Evolutionary conservation across 2,329 filamentous ascomycete species (phyloP), one percentile per base, ranked within the genome.

Genomic region (Beauveria pseudobassiana): DNA sequence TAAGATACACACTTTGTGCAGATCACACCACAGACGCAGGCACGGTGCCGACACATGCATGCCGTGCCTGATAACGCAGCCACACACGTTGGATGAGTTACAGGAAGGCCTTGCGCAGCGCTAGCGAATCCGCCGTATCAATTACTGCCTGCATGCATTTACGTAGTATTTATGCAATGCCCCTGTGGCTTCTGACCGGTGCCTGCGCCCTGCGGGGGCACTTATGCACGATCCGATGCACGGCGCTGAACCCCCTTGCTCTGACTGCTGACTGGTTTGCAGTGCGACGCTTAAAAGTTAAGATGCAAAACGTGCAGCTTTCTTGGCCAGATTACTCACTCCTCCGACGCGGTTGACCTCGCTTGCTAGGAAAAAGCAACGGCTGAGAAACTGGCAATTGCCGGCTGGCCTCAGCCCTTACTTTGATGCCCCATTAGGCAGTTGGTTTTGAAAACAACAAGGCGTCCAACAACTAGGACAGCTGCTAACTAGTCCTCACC

Each of bases 171-270:
- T 18, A 28, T n/a, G 30, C 55, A 38, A 38, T 22, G 34, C 22
- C 18, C 45, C 55, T 58, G 12, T 9, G 30, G 20, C 49, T 48
- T 42, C 34, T 43, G 46, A 18, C 38, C 52, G n/a, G 46, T 48
- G 54, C 38, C 46, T 46, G 52, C 20, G 52, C 34, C 52, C 42
- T 34, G 46, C 40, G 49, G 49, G 50, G 42, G 40, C 34, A 20
- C 40, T 60, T 48, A 54, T 60, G 58, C 58, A 60, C 58, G 58
- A 60, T 60, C 49, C 50, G 58, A 60, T 60, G 58, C 50, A 51
- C 57, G 49, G 48, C 48, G 57, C 28, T 40, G 55, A 24, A 18
- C 16, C 22, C 55, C 43, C 8, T 10, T 45, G 50, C 34, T 52
- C 48, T 10, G 43, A 16, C 48, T 28, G 12, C 48, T 10, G 43